Evolutionary conservation across 768 basidiomycete genomes (phyloP).

Genomic region (Phaeolepiota aurea): DNA sequence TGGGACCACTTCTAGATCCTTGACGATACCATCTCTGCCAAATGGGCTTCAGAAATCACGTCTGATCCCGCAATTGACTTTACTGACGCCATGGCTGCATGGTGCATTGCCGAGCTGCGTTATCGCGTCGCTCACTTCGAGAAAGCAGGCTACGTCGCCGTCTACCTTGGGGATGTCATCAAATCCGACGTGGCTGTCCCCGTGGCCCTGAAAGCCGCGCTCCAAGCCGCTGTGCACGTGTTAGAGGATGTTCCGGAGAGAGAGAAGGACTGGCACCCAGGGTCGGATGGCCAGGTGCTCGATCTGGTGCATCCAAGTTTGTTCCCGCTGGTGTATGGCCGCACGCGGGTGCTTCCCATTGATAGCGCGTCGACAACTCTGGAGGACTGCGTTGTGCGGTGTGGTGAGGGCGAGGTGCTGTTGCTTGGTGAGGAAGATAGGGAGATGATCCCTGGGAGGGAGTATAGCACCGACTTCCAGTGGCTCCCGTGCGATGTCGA

Average conservation of each 20-base stretch:
- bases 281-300: conserved; percentile 27
- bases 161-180: conserved; percentile 8
- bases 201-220: conserved; percentile 5
- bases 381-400: conserved; percentile 8
- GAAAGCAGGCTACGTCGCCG: conserved; percentile 6
- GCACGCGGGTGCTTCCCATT: not conserved
- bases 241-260: conserved; percentile 24
- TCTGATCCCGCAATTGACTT: conserved; percentile 6
- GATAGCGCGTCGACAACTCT: conserved; percentile 3
- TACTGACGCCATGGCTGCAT: conserved; percentile 10
- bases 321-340: conserved; percentile 14
- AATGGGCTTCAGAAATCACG: conserved; percentile 10
- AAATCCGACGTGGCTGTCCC: conserved; percentile 19
- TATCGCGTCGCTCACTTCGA: conserved; percentile 9
- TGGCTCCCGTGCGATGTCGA: conserved; percentile 7
- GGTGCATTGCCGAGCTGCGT: conserved; percentile 15
- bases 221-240: conserved; percentile 10
- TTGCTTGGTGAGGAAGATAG: not conserved
- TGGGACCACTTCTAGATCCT: conserved; percentile 7
- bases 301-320: conserved; percentile 34
- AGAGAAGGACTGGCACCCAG: conserved; percentile 33
- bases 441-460: no score
- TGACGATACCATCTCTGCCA: conserved; percentile 8
- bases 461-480: conserved; percentile 8
- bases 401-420: conserved; percentile 5